Base-by-base conservation (phyloP, 1,139 yeast genomes). In the Hemisphaericaspora subhashii region DNA sequence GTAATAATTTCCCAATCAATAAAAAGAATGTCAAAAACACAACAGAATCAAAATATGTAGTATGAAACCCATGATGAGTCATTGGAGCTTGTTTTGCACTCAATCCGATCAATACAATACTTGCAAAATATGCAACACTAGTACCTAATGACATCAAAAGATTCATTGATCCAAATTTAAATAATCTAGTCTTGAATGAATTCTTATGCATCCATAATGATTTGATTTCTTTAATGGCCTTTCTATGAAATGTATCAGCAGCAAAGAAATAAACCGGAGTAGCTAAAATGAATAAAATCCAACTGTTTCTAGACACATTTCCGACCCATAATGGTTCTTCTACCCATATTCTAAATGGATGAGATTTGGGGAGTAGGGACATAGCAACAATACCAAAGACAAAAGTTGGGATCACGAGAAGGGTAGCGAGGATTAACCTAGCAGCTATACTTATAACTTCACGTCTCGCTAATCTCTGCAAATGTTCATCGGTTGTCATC, bases 131-230 rank as follows among this genome's bases (percentile, higher is more conserved):
- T 0, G 92, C 78, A 21, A 85, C 79, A 0, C 85, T 64, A 0
- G 92, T 85, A 12, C 94, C 94, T 36, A 84, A 60, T 38, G 79
- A 71, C 82, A 85, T 81, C 47, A 83, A 68, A 49, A 83, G 58
- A 54, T 77, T 84, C 94, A 85, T 85, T 1, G 89, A 82, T 0
- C 94, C 94, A 60, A 85, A 85, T 50, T 74, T 75, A 52, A 84
- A 74, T 5, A 84, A 46, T 35, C 89, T 63, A 44, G 78, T 68
- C 25, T 57, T 66, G 72, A 81, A 79, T 1, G 83, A 64, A 36
- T 77, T 80, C 34, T 75, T 76, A 34, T 69, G 68, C 20, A 66
- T 55, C 87, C 87, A 82, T 31, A 84, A 57, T 3, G 78, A 68
- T 41, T 64, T 57, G 4, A 84, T 46, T 53, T 85, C 92, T 40